Percentiles rank a stretch among this genome's conserved stretches.
Evolutionary conservation across 768 basidiomycete genomes (phyloP).

Genomic region (Tricholoma saponaceum): DNA sequence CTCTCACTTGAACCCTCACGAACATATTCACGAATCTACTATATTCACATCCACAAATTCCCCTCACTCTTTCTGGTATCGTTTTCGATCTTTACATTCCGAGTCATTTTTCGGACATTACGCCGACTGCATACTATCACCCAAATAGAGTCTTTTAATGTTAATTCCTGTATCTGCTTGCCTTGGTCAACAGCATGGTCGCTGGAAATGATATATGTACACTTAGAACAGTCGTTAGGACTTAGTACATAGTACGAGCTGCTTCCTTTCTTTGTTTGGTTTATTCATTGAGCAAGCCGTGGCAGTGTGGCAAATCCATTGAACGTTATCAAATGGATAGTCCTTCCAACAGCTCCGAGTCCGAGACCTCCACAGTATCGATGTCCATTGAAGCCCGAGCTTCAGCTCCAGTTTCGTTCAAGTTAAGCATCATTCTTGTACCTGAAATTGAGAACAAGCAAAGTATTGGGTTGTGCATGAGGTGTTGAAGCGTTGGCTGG

Average conservation of each 20-base stretch:
- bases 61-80: neutral
- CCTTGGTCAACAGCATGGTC: too few species aligned
- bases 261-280: too few species aligned
- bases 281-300: too few species aligned
- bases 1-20: slow-evolving; percentile 10
- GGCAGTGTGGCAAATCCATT: too few species aligned
- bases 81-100: neutral
- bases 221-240: too few species aligned
- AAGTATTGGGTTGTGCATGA: neutral
- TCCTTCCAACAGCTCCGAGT: neutral
- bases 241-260: too few species aligned
- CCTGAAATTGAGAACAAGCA: neutral
- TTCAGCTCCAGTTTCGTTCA: neutral
- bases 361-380: neutral
- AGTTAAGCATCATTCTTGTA: neutral
- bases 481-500: neutral
- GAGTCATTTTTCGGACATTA: neutral
- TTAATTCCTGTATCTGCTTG: too few species aligned
- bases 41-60: neutral
- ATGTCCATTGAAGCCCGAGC: neutral
- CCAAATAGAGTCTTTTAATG: neutral
- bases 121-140: neutral
- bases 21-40: neutral
- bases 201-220: too few species aligned
- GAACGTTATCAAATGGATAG: too few species aligned